These are phyloP conservation scores for Postia placenta DNA, from an alignment of 768 basidiomycete genomes.

Conservation along the genomic window DNA sequence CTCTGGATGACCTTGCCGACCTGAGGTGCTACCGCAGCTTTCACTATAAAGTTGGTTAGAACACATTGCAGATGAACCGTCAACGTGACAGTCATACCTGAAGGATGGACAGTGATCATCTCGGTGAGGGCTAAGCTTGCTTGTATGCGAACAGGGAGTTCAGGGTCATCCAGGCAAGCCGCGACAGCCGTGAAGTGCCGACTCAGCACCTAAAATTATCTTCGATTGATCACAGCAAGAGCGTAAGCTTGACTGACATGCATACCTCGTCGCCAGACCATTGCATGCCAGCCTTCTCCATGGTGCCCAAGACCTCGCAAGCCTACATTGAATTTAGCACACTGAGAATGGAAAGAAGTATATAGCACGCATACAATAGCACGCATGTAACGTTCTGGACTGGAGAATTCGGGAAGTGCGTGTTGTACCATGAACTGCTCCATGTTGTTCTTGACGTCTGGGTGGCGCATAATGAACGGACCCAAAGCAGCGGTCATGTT, in stretches of 20 bases:
- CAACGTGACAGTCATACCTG: slow-evolving; percentile 36
- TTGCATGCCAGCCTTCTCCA: slow-evolving; percentile 61
- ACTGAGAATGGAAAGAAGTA: neutral
- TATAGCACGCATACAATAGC: slow-evolving; percentile 54
- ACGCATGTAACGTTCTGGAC: slow-evolving; percentile 65
- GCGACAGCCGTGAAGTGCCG: slow-evolving; percentile 61
- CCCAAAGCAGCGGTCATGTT: slow-evolving; percentile 76
- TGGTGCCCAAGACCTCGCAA: slow-evolving; percentile 72
- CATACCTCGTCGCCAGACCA: slow-evolving; percentile 62
- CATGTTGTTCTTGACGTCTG: slow-evolving; percentile 70
- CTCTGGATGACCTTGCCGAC: slow-evolving; percentile 88
- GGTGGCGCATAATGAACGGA: slow-evolving; percentile 78
- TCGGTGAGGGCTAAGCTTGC: slow-evolving; percentile 78
- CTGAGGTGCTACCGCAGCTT: slow-evolving; percentile 60
- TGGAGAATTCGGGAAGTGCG: slow-evolving; percentile 67
- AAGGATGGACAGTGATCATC: slow-evolving; percentile 57
- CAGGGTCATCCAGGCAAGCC: slow-evolving; percentile 65
- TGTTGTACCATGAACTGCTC: slow-evolving; percentile 71
- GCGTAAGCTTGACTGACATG: neutral
- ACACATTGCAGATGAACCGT: neutral
- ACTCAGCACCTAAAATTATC: slow-evolving; percentile 44
- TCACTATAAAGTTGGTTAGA: slow-evolving; percentile 39
- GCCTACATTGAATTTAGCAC: slow-evolving; percentile 39
- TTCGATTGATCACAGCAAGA: neutral
- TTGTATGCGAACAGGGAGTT: slow-evolving; percentile 80